These are phyloP conservation scores for Leccinum obscurum DNA, from an alignment of 768 basidiomycete genomes.

Conservation along the genomic window DNA sequence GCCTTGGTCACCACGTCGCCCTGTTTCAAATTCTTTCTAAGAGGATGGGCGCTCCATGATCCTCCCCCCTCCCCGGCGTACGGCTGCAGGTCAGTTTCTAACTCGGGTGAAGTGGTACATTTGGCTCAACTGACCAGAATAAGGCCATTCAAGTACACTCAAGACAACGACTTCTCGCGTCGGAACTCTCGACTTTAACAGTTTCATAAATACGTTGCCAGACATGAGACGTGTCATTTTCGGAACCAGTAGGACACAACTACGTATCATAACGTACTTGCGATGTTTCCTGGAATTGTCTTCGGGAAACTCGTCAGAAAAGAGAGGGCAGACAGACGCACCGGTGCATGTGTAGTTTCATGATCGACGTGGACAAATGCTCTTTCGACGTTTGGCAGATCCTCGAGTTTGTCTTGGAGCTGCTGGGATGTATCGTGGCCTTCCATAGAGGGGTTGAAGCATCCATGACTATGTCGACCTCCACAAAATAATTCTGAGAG, in stretches of 20 bases:
- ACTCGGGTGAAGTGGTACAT: slow-evolving; percentile 42
- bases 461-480: slow-evolving; percentile 93
- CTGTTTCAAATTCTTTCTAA: slow-evolving; percentile 62
- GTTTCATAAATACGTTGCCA: too few relatives aligned
- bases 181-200: too few relatives aligned
- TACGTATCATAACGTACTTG: slow-evolving; percentile 29
- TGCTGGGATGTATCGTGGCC: slow-evolving; percentile 86
- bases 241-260: not conserved
- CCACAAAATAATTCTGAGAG: slow-evolving; percentile 82
- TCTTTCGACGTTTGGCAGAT: slow-evolving; percentile 84
- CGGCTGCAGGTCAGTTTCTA: slow-evolving; percentile 48
- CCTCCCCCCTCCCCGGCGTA: slow-evolving; percentile 46
- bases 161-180: too few relatives aligned
- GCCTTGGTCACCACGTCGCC: slow-evolving; percentile 86
- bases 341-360: slow-evolving; percentile 80
- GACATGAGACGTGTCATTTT: not conserved
- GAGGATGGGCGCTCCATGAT: too few relatives aligned
- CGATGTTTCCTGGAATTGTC: slow-evolving; percentile 43
- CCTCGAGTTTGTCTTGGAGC: slow-evolving; percentile 86
- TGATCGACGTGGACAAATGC: slow-evolving; percentile 97
- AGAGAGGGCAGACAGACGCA: slow-evolving; percentile 29
- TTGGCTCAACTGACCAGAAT: not conserved
- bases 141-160: too few relatives aligned
- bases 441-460: slow-evolving; percentile 86
- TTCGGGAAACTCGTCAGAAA: not conserved